A percentile compares a stretch with the other conserved stretches of the same genome.
Conservation (phyloP, 306 rosid genomes). For the Cotoneaster glaucophyllus region DNA sequence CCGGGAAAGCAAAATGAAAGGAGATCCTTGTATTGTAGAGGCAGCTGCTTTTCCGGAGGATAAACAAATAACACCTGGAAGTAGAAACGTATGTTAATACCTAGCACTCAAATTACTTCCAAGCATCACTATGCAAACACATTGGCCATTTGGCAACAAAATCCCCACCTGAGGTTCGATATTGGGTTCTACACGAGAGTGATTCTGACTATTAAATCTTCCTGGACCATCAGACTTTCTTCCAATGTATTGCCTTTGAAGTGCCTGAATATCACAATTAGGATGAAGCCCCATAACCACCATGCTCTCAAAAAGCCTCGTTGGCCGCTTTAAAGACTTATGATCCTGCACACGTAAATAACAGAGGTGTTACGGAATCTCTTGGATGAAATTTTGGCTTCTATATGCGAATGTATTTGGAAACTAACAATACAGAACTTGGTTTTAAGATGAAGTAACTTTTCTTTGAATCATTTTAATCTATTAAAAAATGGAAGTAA, state of each 20-base stretch:
- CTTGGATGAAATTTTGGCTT: neutral
- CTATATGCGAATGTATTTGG: neutral
- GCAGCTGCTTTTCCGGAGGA: conserved; percentile 83
- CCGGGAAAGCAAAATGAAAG: conserved; percentile 94
- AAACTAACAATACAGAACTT: neutral
- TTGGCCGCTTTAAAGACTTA: conserved; percentile 80
- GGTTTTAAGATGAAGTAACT: neutral
- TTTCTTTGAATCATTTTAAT: neutral
- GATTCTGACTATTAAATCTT: conserved; percentile 53
- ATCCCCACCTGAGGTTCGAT: conserved; percentile 82
- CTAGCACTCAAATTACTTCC: neutral
- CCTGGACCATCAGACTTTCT: conserved; percentile 62
- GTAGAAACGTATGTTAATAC: neutral
- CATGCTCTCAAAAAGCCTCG: conserved; percentile 87
- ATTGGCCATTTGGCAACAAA: neutral
- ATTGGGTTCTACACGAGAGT: conserved; percentile 71
- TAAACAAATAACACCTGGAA: conserved; percentile 81
- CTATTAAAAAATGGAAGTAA: neutral
- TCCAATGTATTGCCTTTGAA: conserved; percentile 59
- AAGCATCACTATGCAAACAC: neutral
- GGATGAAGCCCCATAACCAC: conserved; percentile 94
- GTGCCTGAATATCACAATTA: conserved; percentile 73
- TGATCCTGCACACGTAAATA: conserved; percentile 67
- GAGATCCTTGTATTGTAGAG: conserved; percentile 81
- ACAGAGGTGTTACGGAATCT: conserved; percentile 14